Conservation (phyloP, 352 stramenopile genomes). For the Pythium rhizo-oryzae region DNA sequence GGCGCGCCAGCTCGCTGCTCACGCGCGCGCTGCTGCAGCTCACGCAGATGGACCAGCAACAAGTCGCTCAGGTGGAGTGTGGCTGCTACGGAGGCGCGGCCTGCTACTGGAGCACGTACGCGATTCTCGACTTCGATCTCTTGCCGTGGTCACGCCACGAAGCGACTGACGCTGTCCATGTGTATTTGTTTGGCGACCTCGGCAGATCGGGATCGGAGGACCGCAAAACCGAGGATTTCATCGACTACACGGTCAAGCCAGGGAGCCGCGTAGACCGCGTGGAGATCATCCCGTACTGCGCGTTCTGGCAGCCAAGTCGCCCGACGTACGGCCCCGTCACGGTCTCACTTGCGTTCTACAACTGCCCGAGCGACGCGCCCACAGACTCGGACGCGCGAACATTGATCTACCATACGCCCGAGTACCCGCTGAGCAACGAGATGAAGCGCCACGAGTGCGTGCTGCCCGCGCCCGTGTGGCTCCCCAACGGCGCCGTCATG, state of each 20-base stretch:
- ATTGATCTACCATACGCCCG: slow-evolving; percentile 52
- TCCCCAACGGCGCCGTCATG: slow-evolving; percentile 33
- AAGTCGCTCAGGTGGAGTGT: slow-evolving; percentile 49
- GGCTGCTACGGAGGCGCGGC: slow-evolving; percentile 51
- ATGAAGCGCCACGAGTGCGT: slow-evolving; percentile 71
- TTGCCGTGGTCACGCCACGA: no score
- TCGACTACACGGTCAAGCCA: slow-evolving; percentile 58
- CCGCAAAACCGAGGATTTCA: slow-evolving; percentile 42
- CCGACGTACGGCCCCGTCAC: slow-evolving; percentile 65
- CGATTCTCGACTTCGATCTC: not conserved
- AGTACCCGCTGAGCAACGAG: slow-evolving; percentile 56
- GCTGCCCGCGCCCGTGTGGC: slow-evolving; percentile 49
- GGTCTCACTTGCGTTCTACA: slow-evolving; percentile 58
- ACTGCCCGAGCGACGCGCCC: slow-evolving; percentile 8
- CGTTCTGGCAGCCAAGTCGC: slow-evolving; percentile 75
- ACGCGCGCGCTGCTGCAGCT: slow-evolving; percentile 7
- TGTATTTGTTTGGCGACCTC: not conserved
- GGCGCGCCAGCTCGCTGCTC: not conserved
- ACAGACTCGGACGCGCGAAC: not conserved
- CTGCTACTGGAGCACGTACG: slow-evolving; percentile 86
- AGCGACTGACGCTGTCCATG: no score
- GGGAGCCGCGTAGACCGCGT: slow-evolving; percentile 49
- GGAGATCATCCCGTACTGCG: slow-evolving; percentile 69
- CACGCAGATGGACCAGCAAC: slow-evolving; percentile 3
- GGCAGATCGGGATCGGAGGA: slow-evolving; percentile 24